Conservation (phyloP, 345 rosid genomes). For the Citrus sinensis region DNA sequence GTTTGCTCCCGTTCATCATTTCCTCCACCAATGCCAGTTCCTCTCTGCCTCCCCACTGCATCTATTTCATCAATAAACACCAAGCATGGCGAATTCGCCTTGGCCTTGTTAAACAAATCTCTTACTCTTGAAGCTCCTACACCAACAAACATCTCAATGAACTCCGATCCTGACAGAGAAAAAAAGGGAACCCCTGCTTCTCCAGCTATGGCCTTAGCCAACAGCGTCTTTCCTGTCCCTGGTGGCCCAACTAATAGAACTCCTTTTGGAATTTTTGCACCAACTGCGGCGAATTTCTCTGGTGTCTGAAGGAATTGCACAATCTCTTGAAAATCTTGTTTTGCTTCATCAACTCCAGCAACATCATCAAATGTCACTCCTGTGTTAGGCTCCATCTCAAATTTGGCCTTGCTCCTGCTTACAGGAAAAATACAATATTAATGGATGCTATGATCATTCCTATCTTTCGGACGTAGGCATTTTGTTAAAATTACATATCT, state of each 20-base stretch:
- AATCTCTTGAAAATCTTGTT: conserved; percentile 72
- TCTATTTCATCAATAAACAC: conserved; percentile 84
- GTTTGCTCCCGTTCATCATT: conserved; percentile 88
- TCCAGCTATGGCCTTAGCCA: conserved; percentile 79
- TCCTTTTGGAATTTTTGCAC: conserved; percentile 71
- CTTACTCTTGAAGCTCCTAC: conserved; percentile 75
- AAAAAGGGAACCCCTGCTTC: conserved; percentile 83
- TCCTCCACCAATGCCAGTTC: conserved; percentile 84
- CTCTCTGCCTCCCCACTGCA: conserved; percentile 78
- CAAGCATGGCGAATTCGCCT: conserved; percentile 62
- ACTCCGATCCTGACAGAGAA: conserved; percentile 71
- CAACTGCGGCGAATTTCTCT: conserved; percentile 62
- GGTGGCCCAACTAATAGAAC: conserved; percentile 68
- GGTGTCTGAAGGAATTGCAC: conserved; percentile 66
- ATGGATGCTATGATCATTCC: not conserved
- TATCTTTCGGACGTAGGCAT: not conserved
- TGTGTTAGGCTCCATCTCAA: conserved; percentile 78
- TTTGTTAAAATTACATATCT: no score
- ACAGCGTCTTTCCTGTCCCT: conserved; percentile 69
- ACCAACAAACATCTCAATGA: conserved; percentile 81
- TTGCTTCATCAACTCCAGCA: conserved; percentile 89
- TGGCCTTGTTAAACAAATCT: conserved; percentile 79
- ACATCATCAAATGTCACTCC: conserved; percentile 76
- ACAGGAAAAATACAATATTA: not conserved
- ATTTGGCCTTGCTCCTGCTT: conserved; percentile 73